Evolutionary conservation across 116 monocot species (phyloP).

Genomic region (Trichopus zeylanicus): DNA sequence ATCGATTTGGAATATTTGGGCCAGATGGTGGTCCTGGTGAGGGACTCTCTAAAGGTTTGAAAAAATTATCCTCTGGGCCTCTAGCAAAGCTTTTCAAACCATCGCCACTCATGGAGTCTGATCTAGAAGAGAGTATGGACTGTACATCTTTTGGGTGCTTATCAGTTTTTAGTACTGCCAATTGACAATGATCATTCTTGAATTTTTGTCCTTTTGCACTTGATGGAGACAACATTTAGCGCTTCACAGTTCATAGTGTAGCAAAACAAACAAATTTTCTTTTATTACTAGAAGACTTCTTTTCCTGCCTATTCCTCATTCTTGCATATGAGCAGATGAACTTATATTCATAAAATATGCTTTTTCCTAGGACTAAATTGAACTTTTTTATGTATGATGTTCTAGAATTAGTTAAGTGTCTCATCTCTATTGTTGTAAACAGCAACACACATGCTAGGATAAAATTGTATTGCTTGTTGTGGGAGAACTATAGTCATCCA

Average conservation of each 20-base stretch:
- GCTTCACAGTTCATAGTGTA: no score
- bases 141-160: neutral
- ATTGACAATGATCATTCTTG: neutral
- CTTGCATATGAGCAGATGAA: no score
- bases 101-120: constrained; percentile 27
- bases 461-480: no score
- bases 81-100: constrained; percentile 84
- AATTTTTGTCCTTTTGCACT: neutral
- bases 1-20: constrained; percentile 90
- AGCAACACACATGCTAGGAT: no score
- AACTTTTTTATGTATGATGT: no score
- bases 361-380: no score
- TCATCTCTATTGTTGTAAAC: no score
- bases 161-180: no score
- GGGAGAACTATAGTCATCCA: no score
- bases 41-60: constrained; percentile 67
- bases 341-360: no score
- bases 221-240: neutral
- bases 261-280: neutral
- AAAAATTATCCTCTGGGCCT: constrained; percentile 84
- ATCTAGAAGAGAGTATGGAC: constrained; percentile 33
- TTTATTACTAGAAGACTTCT: neutral
- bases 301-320: no score
- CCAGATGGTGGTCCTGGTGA: constrained; percentile 94
- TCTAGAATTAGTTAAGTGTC: no score